These are phyloP conservation scores for Curvularia sp. DNA, from an alignment of 2,329 filamentous ascomycete species.

Conservation along the genomic window DNA sequence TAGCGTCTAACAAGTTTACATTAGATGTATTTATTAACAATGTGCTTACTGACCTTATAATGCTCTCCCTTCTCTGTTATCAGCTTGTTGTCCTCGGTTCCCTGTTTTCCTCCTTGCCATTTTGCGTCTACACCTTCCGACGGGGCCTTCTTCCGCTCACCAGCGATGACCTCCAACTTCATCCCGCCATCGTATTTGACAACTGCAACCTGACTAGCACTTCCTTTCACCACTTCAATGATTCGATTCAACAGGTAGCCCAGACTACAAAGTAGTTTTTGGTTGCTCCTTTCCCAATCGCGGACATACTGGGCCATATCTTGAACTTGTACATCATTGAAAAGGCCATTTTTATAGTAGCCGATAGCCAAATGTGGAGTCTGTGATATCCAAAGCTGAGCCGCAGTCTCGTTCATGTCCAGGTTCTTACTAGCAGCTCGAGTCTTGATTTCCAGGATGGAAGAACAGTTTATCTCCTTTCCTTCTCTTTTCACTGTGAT, in stretches of 20 bases:
- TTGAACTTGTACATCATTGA: slow-evolving; percentile 26
- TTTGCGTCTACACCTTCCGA: slow-evolving; percentile 18
- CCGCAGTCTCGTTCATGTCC: slow-evolving; percentile 43
- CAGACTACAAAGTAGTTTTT: slow-evolving; percentile 16
- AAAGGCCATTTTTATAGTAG: slow-evolving; percentile 51
- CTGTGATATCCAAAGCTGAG: slow-evolving; percentile 58
- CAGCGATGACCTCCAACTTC: slow-evolving; percentile 8
- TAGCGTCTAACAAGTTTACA: neutral
- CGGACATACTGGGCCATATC: slow-evolving; percentile 16
- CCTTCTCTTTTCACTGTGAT: slow-evolving; percentile 39
- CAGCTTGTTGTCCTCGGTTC: neutral
- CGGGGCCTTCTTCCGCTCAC: slow-evolving; percentile 3
- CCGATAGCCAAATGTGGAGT: slow-evolving; percentile 56
- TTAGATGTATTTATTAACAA: neutral
- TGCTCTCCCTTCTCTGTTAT: neutral
- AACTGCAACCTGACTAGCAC: slow-evolving; percentile 14
- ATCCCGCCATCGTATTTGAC: slow-evolving; percentile 13
- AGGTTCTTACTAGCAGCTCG: slow-evolving; percentile 44
- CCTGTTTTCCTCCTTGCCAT: slow-evolving; percentile 31
- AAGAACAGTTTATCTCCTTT: slow-evolving; percentile 21
- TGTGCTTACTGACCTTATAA: neutral
- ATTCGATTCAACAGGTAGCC: slow-evolving; percentile 20
- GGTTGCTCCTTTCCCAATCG: slow-evolving; percentile 21
- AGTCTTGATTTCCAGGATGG: slow-evolving; percentile 58
- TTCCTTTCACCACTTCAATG: slow-evolving; percentile 13